Conservation (phyloP, 2,329 filamentous ascomycete species). For the Botrytis hyacinthi region DNA sequence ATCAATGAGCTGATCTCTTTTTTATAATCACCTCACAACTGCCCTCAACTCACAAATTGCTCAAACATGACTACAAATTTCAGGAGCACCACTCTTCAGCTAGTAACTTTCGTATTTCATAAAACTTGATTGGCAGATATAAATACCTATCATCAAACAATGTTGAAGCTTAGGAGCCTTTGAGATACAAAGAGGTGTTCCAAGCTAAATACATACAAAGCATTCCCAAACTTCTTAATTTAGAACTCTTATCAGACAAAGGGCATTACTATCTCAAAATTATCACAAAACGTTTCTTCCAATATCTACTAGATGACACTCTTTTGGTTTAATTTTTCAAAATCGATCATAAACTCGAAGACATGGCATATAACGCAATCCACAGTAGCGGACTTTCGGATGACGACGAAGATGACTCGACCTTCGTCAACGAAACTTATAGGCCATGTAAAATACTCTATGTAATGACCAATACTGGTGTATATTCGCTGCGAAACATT, state of each 20-base stretch:
- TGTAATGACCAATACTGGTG: background rate
- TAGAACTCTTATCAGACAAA: conserved; percentile 8
- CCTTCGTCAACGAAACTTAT: background rate
- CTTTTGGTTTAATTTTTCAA: background rate
- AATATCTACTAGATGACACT: background rate
- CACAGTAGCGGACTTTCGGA: background rate
- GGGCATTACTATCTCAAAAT: background rate
- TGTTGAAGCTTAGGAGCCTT: background rate
- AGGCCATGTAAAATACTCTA: background rate
- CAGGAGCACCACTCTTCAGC: no score
- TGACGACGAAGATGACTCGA: background rate
- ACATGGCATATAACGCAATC: background rate
- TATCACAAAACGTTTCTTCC: background rate
- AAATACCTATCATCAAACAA: background rate
- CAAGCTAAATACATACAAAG: background rate
- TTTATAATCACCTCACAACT: background rate
- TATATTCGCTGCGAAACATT: background rate
- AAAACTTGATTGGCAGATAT: background rate
- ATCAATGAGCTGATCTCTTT: background rate
- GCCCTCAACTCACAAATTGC: background rate
- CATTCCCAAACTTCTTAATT: conserved; percentile 6
- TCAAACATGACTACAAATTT: background rate
- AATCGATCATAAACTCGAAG: background rate
- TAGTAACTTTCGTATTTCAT: background rate
- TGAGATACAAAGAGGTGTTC: background rate